phyloP scores from a whole-genome alignment of 2,329 filamentous ascomycete genomes.

The Neopestalotiopsis sp. region DNA sequence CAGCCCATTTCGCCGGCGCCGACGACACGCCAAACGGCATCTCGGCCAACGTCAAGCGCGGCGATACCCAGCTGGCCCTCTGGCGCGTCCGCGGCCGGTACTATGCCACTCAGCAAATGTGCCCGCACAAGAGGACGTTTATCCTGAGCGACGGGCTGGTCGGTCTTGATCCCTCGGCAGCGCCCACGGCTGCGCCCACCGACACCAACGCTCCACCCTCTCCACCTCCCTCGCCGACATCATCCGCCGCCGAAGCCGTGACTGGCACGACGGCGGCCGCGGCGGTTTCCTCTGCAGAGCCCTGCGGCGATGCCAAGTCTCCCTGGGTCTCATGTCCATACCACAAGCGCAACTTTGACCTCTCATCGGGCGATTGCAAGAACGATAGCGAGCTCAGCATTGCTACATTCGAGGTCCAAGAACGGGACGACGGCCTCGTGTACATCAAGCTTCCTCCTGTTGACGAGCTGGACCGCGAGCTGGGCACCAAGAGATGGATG shows the following conservation, averaged over 20 bases:
- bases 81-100: conserved; percentile 83
- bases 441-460: conserved; percentile 83
- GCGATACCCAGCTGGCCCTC: conserved; percentile 86
- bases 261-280: conserved; percentile 28
- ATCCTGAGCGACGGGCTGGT: conserved; percentile 86
- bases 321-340: conserved; percentile 89
- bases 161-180: conserved; percentile 59
- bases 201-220: conserved; percentile 41
- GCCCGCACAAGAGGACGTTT: conserved; percentile 89
- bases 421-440: conserved; percentile 74
- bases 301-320: conserved; percentile 26
- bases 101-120: conserved; percentile 93
- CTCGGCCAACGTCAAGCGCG: conserved; percentile 79
- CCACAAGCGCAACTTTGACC: conserved; percentile 89
- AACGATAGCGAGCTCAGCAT: conserved; percentile 80
- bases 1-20: conserved; percentile 69
- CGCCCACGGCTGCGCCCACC: not conserved
- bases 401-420: conserved; percentile 80
- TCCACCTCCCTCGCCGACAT: conserved; percentile 21
- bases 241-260: conserved; percentile 19
- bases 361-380: conserved; percentile 73
- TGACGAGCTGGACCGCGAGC: conserved; percentile 77
- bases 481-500: conserved; percentile 81
- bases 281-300: conserved; percentile 20
- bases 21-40: conserved; percentile 73